These are phyloP conservation scores for Jimgerdemannia lactiflua DNA, from an alignment of 192 early-diverging fungal species.

Conservation along the genomic window DNA sequence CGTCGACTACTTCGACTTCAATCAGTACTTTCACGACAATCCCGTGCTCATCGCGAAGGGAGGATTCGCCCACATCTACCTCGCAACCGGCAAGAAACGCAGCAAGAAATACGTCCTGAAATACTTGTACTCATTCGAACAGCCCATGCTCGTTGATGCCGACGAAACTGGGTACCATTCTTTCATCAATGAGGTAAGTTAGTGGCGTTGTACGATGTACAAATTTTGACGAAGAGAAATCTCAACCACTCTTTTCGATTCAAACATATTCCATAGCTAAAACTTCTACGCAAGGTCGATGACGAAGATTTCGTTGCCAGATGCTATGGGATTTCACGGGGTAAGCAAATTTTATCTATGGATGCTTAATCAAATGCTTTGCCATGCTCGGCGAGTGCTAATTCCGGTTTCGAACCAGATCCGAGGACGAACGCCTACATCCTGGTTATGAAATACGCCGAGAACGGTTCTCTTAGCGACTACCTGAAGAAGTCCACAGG, in stretches of 20 bases:
- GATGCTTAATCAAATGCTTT: too few relatives aligned
- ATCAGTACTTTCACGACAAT: not conserved
- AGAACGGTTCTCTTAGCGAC: not conserved
- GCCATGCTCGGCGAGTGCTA: not conserved
- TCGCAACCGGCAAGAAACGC: not conserved
- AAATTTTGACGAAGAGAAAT: too few relatives aligned
- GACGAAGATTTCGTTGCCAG: not conserved
- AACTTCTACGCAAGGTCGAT: not conserved
- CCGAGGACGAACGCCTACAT: not conserved
- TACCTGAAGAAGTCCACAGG: not conserved
- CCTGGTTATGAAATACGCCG: not conserved
- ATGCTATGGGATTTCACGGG: not conserved
- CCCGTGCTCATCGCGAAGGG: not conserved
- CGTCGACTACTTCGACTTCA: not conserved
- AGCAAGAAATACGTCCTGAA: not conserved
- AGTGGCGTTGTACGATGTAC: not conserved
- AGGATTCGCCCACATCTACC: not conserved
- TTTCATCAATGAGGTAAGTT: not conserved
- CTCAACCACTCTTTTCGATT: too few relatives aligned
- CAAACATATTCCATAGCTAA: not conserved
- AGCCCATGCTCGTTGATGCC: not conserved
- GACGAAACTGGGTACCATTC: not conserved
- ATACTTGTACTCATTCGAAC: not conserved
- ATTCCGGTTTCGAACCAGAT: not conserved
- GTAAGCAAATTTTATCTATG: not conserved